Base-by-base conservation (phyloP, 2,329 filamentous ascomycete genomes). In the Ophiosphaerella korrae region DNA sequence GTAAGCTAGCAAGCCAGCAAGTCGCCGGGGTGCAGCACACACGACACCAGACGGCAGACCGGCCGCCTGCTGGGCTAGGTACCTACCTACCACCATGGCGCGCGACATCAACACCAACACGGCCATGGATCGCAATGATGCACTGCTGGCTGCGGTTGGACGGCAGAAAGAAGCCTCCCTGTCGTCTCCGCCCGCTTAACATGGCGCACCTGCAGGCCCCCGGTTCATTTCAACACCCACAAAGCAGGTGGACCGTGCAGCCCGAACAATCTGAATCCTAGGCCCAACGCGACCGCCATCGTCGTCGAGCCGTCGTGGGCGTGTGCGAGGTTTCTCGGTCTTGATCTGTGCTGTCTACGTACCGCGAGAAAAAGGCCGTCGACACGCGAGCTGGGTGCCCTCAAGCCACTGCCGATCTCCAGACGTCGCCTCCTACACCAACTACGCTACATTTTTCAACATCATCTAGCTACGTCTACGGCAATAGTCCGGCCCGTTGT, bases 171-270 rank as follows among this genome's bases (percentile, higher is more conserved):
- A 53, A 11, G 7, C 52, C 46, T 29, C 26, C 26, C 26, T 29
- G 26, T 9, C 26, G 57, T 51, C 26, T 51, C 26, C 24, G 43
- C 34, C 43, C 35, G 43, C 43, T 45, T 45, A 39, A 39, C 32
- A 39, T 38, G 43, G 11, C 24, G 8, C 41, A 23, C 13, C 29
- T 42, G 41, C 29, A 42, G 13, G 24, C 21, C 52, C 52, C 45
- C 32, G 41, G 45, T 42, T 31, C 57, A 53, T 57, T 57, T 49
- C 29, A 41, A 55, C 43, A 57, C 53, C 57, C 26, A 29, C 26
- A 29, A 29, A 29, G 26, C 26, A 55, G 54, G 33, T 63, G 59
- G 55, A 59, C 61, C 61, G 61, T 66, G 63, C 63, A 49, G 53
- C 52, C 39, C 38, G 45, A 39, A 44, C 53, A 62, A 59, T 60